Percentiles rank a stretch among this genome's conserved stretches.
Evolutionary conservation across 176 grass and related monocot genomes (phyloP).

Genomic region (Oryza brachyantha): DNA sequence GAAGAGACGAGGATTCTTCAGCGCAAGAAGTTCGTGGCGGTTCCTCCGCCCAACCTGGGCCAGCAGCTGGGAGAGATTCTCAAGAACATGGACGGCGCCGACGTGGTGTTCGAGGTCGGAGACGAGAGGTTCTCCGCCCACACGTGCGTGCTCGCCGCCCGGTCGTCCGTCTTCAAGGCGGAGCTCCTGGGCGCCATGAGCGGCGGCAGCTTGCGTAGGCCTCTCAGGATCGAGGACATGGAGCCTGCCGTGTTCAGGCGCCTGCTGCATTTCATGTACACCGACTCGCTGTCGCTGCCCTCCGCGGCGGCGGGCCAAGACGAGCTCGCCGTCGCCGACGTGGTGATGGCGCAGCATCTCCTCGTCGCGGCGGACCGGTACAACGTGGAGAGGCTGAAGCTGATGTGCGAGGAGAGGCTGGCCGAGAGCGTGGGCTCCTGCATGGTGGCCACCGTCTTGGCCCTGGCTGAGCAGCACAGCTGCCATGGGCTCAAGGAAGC

Average conservation of each 20-base stretch:
- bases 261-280: constrained; percentile 41
- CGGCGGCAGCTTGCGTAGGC: background rate
- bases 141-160: background rate
- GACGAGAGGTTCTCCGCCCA: background rate
- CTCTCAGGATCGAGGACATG: background rate
- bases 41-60: background rate
- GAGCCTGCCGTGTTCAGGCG: background rate
- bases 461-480: constrained; percentile 20
- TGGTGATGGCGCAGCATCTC: constrained; percentile 32
- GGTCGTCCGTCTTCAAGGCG: background rate
- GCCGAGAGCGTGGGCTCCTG: background rate
- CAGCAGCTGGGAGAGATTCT: background rate
- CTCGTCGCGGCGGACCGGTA: constrained; percentile 46
- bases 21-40: background rate
- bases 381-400: constrained; percentile 28
- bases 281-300: constrained; percentile 31
- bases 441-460: constrained; percentile 12
- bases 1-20: too few relatives aligned
- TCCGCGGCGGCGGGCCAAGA: background rate
- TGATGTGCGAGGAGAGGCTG: constrained; percentile 37
- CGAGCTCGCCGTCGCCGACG: background rate
- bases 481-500: background rate
- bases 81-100: background rate
- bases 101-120: background rate
- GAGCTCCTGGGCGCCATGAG: background rate